Evolutionary conservation across 2,329 filamentous ascomycete genomes (phyloP).

Genomic region (Aureobasidium mangrovei): DNA sequence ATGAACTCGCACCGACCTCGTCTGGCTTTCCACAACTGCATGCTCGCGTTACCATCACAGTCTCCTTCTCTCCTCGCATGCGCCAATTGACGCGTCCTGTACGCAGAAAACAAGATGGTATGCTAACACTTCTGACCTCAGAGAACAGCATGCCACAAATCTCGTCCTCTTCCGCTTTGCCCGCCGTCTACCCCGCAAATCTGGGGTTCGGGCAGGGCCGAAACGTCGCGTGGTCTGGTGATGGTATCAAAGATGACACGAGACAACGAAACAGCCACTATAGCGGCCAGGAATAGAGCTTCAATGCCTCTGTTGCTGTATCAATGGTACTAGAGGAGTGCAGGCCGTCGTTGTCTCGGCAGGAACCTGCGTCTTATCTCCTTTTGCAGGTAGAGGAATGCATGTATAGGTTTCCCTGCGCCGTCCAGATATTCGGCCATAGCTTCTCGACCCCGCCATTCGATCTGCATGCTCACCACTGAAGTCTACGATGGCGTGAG

Average conservation of each 20-base stretch:
- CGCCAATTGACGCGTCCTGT: too few relatives aligned
- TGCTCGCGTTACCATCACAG: too few relatives aligned
- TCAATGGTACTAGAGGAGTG: neutral
- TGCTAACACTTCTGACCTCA: too few relatives aligned
- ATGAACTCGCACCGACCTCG: too few relatives aligned
- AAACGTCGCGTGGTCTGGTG: neutral
- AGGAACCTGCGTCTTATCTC: neutral
- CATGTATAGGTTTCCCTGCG: neutral
- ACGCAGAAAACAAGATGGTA: too few relatives aligned
- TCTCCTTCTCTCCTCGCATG: too few relatives aligned
- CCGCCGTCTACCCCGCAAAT: neutral
- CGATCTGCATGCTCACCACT: slow-evolving; percentile 12
- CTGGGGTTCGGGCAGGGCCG: neutral
- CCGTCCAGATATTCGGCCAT: slow-evolving; percentile 9
- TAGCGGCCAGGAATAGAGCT: neutral
- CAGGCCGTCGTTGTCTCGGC: neutral
- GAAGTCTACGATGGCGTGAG: slow-evolving; percentile 1
- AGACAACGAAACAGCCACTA: neutral
- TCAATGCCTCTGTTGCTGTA: neutral
- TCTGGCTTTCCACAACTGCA: too few relatives aligned
- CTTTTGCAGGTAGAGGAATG: neutral
- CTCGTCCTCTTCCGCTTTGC: too few relatives aligned
- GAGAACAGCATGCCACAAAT: too few relatives aligned
- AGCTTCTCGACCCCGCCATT: slow-evolving; percentile 6
- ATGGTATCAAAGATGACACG: slow-evolving; percentile 1